Evolutionary conservation across 495 filamentous ascomycete species (phyloP).

Genomic region (Poronia punctata): DNA sequence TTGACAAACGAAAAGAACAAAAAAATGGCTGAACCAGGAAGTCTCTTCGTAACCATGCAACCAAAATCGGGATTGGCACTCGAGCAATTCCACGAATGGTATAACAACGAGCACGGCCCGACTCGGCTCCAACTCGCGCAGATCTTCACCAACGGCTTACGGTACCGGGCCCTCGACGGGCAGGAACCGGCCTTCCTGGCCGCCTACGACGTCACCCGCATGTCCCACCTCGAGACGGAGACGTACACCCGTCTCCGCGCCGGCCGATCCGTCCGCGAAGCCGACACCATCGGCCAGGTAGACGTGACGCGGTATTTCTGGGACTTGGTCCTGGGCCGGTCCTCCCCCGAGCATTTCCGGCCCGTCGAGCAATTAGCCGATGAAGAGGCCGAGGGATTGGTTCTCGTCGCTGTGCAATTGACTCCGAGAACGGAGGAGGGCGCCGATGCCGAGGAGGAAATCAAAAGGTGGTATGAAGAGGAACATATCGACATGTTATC

Average conservation of each 20-base stretch:
- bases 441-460: conserved; percentile 42
- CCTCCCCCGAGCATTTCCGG: conserved; percentile 45
- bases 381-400: conserved; percentile 51
- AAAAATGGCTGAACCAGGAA: conserved; percentile 42
- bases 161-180: conserved; percentile 62
- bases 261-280: conserved; percentile 65
- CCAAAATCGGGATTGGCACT: conserved; percentile 54
- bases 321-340: conserved; percentile 51
- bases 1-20: neutral
- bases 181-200: conserved; percentile 63
- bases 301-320: conserved; percentile 62
- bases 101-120: conserved; percentile 83
- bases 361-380: conserved; percentile 53
- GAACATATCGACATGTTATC: conserved; percentile 66
- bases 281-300: conserved; percentile 68
- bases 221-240: conserved; percentile 57
- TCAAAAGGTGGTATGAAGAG: conserved; percentile 61
- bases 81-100: conserved; percentile 80
- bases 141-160: conserved; percentile 67
- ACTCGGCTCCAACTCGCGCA: conserved; percentile 61
- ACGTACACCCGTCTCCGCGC: conserved; percentile 62
- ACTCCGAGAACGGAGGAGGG: conserved; percentile 45
- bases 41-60: conserved; percentile 76
- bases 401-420: conserved; percentile 55
- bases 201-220: conserved; percentile 71